Evolutionary conservation across 176 grass and related monocot genomes (phyloP).

Genomic region (Zea luxurians): DNA sequence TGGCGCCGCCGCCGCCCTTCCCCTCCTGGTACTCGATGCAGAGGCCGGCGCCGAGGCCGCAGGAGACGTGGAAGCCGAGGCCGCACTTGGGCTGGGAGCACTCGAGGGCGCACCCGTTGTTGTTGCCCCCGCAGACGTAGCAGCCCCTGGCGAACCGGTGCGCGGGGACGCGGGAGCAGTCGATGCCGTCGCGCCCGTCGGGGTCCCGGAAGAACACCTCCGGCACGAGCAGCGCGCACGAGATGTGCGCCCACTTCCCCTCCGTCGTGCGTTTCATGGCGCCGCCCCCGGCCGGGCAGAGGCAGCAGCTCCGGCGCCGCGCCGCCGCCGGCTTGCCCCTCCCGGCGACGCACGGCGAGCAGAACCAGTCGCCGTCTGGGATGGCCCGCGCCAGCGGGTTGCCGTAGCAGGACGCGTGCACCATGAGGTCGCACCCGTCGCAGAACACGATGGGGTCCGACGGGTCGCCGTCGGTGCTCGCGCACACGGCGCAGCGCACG

Average conservation of each 20-base stretch:
- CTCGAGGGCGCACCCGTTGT: constrained; percentile 63
- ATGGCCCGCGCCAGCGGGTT: constrained; percentile 61
- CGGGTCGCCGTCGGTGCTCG: constrained; percentile 81
- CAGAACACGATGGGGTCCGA: constrained; percentile 96
- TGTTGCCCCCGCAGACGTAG: constrained; percentile 64
- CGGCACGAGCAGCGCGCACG: constrained; percentile 79
- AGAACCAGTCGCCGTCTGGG: constrained; percentile 96
- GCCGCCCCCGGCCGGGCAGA: constrained; percentile 67
- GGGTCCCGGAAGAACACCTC: constrained; percentile 92
- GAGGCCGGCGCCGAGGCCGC: constrained; percentile 58
- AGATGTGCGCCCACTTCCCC: constrained; percentile 73
- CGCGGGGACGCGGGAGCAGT: constrained; percentile 66
- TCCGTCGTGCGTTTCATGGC: constrained; percentile 75
- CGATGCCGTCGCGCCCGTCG: constrained; percentile 69
- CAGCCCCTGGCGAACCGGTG: constrained; percentile 55
- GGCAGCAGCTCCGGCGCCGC: constrained; percentile 41
- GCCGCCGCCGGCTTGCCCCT: constrained; percentile 33
- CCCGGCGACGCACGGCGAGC: constrained; percentile 48
- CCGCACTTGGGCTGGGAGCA: constrained; percentile 81
- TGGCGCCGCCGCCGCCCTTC: constrained; percentile 48
- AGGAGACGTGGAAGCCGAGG: constrained; percentile 83
- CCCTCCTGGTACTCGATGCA: constrained; percentile 74
- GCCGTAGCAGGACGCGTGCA: constrained; percentile 86
- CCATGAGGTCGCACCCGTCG: constrained; percentile 94
- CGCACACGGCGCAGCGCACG: constrained; percentile 68